Evolutionary conservation across 345 rosid genomes (phyloP).

Genomic region (Fremontodendron californicum): DNA sequence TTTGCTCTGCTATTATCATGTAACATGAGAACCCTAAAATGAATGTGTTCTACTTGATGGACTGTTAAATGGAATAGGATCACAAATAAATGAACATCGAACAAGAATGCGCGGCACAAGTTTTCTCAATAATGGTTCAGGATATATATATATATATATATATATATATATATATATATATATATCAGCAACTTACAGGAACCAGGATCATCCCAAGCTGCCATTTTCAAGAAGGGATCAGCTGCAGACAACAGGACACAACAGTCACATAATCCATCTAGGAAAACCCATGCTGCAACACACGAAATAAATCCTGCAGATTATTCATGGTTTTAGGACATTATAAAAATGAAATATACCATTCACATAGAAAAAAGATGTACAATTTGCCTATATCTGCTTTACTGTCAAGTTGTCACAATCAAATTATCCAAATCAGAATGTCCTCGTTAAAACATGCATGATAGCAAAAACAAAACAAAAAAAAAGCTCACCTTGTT

Average conservation of each 20-base stretch:
- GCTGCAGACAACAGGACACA: neutral
- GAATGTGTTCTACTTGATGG: neutral
- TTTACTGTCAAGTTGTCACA: neutral
- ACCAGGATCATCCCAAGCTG: neutral
- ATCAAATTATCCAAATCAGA: neutral
- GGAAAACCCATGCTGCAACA: neutral
- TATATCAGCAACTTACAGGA: neutral
- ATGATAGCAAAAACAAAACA: neutral
- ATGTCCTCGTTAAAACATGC: neutral
- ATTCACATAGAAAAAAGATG: neutral
- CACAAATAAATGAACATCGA: neutral
- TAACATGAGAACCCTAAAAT: neutral
- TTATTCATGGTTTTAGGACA: neutral
- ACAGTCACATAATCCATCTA: neutral
- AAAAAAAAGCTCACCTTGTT: slow-evolving; percentile 27
- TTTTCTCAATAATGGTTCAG: neutral
- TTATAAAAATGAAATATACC: no score
- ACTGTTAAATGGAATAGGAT: neutral
- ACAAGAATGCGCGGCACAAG: neutral
- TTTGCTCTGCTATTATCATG: neutral
- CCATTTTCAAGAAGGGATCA: neutral
- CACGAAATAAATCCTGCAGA: neutral
- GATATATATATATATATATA: neutral
- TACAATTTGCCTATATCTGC: neutral
- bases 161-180: neutral